A percentile compares a stretch with the other conserved stretches of the same genome.
These are phyloP conservation scores for Syzygium oleosum DNA, from an alignment of 345 rosid species.

Conservation along the genomic window DNA sequence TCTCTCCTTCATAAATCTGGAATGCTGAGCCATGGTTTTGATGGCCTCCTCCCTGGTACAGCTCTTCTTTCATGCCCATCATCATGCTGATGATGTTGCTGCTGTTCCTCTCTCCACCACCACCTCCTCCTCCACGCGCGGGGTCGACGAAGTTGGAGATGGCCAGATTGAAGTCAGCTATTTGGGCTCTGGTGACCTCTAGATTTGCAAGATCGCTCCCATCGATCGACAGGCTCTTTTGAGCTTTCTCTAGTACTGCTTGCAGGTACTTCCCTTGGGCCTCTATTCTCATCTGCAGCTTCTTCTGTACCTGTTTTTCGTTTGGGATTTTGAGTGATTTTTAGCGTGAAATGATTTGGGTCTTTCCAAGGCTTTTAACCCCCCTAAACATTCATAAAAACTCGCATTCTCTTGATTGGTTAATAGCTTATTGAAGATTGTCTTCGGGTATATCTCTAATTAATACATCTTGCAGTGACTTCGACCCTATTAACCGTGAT, in stretches of 20 bases:
- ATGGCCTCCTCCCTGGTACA: background rate
- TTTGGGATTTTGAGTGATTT: background rate
- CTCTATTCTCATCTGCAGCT: conserved; percentile 77
- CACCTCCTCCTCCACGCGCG: conserved; percentile 9
- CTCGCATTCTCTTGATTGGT: background rate
- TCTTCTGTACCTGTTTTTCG: conserved; percentile 50
- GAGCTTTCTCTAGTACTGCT: conserved; percentile 67
- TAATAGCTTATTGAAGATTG: background rate
- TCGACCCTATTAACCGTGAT: background rate
- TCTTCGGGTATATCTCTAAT: background rate
- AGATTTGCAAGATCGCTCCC: conserved; percentile 10
- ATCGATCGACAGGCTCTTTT: conserved; percentile 32
- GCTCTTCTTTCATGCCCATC: background rate
- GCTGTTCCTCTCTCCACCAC: background rate
- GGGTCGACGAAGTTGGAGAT: conserved; percentile 28
- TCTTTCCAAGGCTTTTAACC: background rate
- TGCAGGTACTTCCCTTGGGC: conserved; percentile 81
- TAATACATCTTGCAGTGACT: background rate
- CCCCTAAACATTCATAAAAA: background rate
- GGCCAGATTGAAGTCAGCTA: conserved; percentile 38
- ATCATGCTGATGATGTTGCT: background rate
- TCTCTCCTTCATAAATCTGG: conserved; percentile 7
- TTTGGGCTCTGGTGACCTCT: conserved; percentile 15
- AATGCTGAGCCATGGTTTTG: conserved; percentile 3
- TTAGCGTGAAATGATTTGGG: background rate